Percentiles rank a stretch among this genome's conserved stretches.
phyloP scores from a whole-genome alignment of 495 filamentous ascomycete species.

The Aspergillus indologenus region DNA sequence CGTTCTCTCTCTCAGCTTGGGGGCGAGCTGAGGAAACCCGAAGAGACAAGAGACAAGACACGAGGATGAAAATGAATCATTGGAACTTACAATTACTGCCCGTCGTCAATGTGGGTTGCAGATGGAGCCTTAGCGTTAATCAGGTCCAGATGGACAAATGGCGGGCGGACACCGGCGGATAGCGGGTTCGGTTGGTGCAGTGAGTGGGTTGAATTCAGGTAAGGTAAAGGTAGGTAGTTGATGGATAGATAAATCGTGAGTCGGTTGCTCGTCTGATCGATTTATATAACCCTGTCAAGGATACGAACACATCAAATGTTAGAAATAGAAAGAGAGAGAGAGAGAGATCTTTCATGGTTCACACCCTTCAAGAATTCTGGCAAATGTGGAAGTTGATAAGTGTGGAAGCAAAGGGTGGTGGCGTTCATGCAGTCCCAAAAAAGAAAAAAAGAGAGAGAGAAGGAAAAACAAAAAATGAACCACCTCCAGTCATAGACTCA shows the following conservation, averaged over 20 bases:
- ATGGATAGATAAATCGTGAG: background rate
- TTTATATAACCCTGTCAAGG: background rate
- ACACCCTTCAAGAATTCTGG: background rate
- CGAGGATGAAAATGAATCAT: too few relatives aligned
- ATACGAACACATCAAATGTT: background rate
- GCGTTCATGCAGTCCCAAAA: background rate
- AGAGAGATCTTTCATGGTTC: background rate
- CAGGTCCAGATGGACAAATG: conserved; percentile 4
- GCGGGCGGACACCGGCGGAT: conserved; percentile 8
- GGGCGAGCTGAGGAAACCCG: background rate
- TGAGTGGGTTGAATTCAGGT: background rate
- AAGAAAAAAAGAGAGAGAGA: conserved; percentile 1
- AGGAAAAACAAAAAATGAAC: conserved; percentile 1
- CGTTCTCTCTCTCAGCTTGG: background rate
- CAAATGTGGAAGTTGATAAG: background rate
- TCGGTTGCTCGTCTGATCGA: too few relatives aligned
- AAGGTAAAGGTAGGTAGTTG: background rate
- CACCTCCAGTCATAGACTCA: conserved; percentile 9
- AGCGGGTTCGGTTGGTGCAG: background rate
- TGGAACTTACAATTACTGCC: conserved; percentile 5
- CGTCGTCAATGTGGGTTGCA: conserved; percentile 5
- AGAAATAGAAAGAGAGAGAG: too few relatives aligned
- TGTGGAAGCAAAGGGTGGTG: background rate
- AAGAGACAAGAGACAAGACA: background rate
- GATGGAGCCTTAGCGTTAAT: conserved; percentile 8